Conservation (phyloP, 2,329 filamentous ascomycete genomes). For the Eurotiales sp. region DNA sequence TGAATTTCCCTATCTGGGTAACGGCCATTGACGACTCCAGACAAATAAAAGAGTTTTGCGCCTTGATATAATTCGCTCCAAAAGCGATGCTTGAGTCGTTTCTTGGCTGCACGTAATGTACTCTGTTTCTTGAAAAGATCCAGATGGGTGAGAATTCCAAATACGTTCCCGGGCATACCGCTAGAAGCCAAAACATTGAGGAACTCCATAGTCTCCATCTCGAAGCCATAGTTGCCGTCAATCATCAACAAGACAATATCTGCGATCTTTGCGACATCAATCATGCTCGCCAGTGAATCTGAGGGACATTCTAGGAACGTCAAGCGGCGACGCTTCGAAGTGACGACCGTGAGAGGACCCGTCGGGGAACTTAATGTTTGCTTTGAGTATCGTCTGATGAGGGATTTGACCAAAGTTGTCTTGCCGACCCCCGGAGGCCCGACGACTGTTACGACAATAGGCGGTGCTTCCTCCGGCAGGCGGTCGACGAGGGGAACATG, state of each 20-base stretch:
- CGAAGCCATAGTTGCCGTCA: conserved; percentile 96
- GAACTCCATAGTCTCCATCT: conserved; percentile 99
- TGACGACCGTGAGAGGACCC: conserved; percentile 92
- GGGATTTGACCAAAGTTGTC: conserved; percentile 89
- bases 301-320: conserved; percentile 97
- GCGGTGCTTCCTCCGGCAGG: conserved; percentile 89
- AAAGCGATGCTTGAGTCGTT: conserved; percentile 88
- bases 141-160: conserved; percentile 92
- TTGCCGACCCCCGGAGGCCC: conserved; percentile 90
- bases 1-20: conserved; percentile 96
- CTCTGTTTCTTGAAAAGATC: conserved; percentile 95
- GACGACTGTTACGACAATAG: conserved; percentile 87
- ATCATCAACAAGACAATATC: conserved; percentile 98
- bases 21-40: conserved; percentile 90
- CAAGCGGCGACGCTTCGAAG: conserved; percentile 88
- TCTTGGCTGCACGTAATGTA: conserved; percentile 88
- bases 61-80: conserved; percentile 98
- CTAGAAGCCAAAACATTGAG: conserved; percentile 88
- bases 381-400: conserved; percentile 92
- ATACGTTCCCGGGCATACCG: conserved; percentile 98
- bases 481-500: conserved; percentile 97
- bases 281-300: conserved; percentile 90
- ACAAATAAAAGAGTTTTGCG: conserved; percentile 94
- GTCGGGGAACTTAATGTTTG: conserved; percentile 86
- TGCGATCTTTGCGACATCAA: conserved; percentile 93